Percentiles rank a stretch among this genome's conserved stretches.
Conservation (phyloP, 2,329 filamentous ascomycete genomes). For the Beauveria bassiana region DNA sequence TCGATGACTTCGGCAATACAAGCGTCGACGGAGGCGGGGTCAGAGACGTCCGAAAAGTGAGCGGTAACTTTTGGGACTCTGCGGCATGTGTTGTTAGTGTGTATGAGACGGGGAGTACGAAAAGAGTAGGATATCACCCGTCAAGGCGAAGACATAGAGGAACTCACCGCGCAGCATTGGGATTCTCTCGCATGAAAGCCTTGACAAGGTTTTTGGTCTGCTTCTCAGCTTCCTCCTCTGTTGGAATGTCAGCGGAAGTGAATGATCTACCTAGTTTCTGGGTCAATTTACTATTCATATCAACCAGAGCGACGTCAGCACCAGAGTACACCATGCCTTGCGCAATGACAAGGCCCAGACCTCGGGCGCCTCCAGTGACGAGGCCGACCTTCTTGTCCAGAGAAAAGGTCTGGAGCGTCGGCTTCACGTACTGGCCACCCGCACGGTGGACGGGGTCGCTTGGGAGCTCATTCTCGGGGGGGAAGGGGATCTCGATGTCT, state of each 20-base stretch:
- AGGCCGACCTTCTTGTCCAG: slow-evolving; percentile 76
- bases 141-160: no score
- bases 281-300: slow-evolving; percentile 69
- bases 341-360: slow-evolving; percentile 84
- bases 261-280: background rate
- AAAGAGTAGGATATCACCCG: background rate
- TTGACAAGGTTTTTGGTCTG: slow-evolving; percentile 68
- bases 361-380: slow-evolving; percentile 84
- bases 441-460: slow-evolving; percentile 64
- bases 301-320: slow-evolving; percentile 83
- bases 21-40: slow-evolving; percentile 67
- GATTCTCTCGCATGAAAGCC: slow-evolving; percentile 72
- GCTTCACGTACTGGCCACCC: slow-evolving; percentile 74
- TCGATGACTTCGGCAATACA: slow-evolving; percentile 55
- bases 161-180: slow-evolving; percentile 57
- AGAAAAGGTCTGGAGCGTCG: slow-evolving; percentile 78
- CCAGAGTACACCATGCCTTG: slow-evolving; percentile 86
- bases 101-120: background rate
- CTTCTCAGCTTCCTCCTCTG: slow-evolving; percentile 75
- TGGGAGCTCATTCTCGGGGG: slow-evolving; percentile 65
- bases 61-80: slow-evolving; percentile 78
- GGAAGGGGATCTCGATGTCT: slow-evolving; percentile 70
- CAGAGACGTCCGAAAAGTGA: slow-evolving; percentile 82
- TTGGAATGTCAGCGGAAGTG: slow-evolving; percentile 27
- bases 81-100: background rate